Evolutionary conservation across 345 rosid genomes (phyloP), one percentile per base, ranked within the genome.

Genomic region (Hypericum perforatum): DNA sequence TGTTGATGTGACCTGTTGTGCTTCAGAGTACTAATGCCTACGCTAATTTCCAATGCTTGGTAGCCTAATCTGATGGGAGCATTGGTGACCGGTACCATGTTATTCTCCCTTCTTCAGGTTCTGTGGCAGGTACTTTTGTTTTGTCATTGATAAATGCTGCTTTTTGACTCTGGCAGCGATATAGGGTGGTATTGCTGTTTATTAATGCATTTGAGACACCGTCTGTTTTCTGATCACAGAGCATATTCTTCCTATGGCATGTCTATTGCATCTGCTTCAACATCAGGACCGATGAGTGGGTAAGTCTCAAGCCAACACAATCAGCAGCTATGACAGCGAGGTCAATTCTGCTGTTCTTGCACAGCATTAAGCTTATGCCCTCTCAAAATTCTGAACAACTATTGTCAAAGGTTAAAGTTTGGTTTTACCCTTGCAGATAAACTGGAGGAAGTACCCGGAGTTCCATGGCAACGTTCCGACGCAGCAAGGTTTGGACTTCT

Each of bases 261-360:
- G 36, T 74, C 9, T 76, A 83, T 59, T 83, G 91, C 56, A 49
- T 80, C 13, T 76, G 80, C 66, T 70, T 72, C 64, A 83, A 83
- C 70, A 67, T 83, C 64, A 72, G 61, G 56, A 80, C 91, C 9
- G 91, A 83, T 50, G 86, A 80, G 51, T 80, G 91, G 91, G 91
- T 83, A 66, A 74, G 84, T 76, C 58, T 76, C 58, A 54, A 45
- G 32, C 6, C 3, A 32, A 46, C 14, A 14, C 29, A 46, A 46
- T 16, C 12, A 46, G 22, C 49, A 45, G 49, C 49, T 45, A 8
- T 45, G 8, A 45, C 8, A 16, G 11, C n/a, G 37, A 43, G 39
- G 13, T 58, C 9, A 16, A 49, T 29, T 39, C 41, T 56, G 42
- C 45, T 11, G 11, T 46, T 13, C 10, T 2, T 14, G 44, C n/a